These are phyloP conservation scores for Aciculoconidium aculeatum DNA, from an alignment of 805 yeast genomes.

Conservation along the genomic window DNA sequence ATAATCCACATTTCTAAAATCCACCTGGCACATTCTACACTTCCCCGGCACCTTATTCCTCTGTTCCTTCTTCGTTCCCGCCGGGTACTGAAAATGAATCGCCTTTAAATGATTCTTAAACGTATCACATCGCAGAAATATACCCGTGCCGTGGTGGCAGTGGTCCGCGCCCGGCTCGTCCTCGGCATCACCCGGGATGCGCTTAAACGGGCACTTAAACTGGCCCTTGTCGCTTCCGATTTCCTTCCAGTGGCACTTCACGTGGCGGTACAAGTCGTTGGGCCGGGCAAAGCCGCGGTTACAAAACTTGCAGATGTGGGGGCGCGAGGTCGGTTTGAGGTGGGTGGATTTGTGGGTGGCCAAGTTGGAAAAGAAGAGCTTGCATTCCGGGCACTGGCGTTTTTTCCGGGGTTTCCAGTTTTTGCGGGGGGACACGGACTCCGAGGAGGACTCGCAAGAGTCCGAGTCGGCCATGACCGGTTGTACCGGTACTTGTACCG, in stretches of 20 bases:
- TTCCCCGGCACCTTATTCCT: slow-evolving; percentile 62
- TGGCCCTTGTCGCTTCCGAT: slow-evolving; percentile 60
- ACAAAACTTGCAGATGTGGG: slow-evolving; percentile 74
- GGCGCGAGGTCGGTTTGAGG: slow-evolving; percentile 62
- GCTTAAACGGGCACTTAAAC: slow-evolving; percentile 73
- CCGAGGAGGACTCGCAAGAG: too few species aligned
- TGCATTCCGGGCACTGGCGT: slow-evolving; percentile 69
- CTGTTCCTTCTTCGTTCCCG: slow-evolving; percentile 76
- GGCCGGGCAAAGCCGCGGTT: slow-evolving; percentile 82
- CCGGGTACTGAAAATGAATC: slow-evolving; percentile 82
- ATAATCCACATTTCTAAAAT: slow-evolving; percentile 63
- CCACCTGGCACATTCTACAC: slow-evolving; percentile 70
- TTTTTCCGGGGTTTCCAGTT: slow-evolving; percentile 50
- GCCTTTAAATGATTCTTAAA: slow-evolving; percentile 88
- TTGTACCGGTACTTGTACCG: slow-evolving; percentile 2
- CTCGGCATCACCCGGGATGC: slow-evolving; percentile 16
- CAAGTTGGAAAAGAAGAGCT: slow-evolving; percentile 63
- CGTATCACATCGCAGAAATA: slow-evolving; percentile 85
- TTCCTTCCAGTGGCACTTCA: slow-evolving; percentile 80
- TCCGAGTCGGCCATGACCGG: too few species aligned
- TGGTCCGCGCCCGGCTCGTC: slow-evolving; percentile 18
- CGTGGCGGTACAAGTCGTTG: slow-evolving; percentile 80
- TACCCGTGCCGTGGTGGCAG: slow-evolving; percentile 77
- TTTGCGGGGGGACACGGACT: too few species aligned
- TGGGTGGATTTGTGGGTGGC: slow-evolving; percentile 83